Percentiles rank a stretch among this genome's conserved stretches.
phyloP scores from a whole-genome alignment of 1,284 basidiomycete genomes.

The Leccinum subrobustum region DNA sequence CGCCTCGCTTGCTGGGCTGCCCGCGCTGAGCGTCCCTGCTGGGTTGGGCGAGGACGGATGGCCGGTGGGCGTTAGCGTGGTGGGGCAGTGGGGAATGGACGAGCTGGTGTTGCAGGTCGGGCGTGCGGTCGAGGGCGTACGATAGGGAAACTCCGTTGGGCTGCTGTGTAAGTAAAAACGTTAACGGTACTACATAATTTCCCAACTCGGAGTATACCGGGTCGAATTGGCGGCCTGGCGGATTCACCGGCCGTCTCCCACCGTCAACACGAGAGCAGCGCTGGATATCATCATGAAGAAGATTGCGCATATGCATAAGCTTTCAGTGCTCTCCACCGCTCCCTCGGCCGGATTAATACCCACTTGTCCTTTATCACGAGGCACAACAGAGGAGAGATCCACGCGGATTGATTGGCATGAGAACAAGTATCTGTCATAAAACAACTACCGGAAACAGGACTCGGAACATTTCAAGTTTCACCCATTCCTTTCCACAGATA shows the following conservation, averaged over 20 bases:
- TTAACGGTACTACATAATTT: too few relatives aligned
- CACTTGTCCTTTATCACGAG: not conserved
- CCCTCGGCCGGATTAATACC: too few relatives aligned
- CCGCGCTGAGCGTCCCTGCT: slow-evolving; percentile 74
- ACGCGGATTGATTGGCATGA: not conserved
- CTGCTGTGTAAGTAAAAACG: not conserved
- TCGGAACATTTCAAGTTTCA: not conserved
- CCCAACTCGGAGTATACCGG: too few relatives aligned
- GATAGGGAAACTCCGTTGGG: not conserved
- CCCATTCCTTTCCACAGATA: not conserved
- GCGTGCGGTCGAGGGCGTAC: slow-evolving; percentile 38
- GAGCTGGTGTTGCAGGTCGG: slow-evolving; percentile 61
- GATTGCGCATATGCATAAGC: too few relatives aligned
- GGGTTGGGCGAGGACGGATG: slow-evolving; percentile 57
- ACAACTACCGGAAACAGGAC: too few relatives aligned
- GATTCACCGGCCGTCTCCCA: not conserved
- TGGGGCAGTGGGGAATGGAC: slow-evolving; percentile 91
- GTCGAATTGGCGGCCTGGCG: too few relatives aligned
- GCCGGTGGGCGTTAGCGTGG: slow-evolving; percentile 81
- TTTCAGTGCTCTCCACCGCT: too few relatives aligned
- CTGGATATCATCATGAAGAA: not conserved
- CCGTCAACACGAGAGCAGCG: not conserved
- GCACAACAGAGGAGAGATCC: not conserved
- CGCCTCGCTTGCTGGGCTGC: slow-evolving; percentile 87
- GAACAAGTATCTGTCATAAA: too few relatives aligned